Evolutionary conservation across 768 basidiomycete species (phyloP), one percentile per base, ranked within the genome.

Genomic region (Dioszegia aurantiaca): DNA sequence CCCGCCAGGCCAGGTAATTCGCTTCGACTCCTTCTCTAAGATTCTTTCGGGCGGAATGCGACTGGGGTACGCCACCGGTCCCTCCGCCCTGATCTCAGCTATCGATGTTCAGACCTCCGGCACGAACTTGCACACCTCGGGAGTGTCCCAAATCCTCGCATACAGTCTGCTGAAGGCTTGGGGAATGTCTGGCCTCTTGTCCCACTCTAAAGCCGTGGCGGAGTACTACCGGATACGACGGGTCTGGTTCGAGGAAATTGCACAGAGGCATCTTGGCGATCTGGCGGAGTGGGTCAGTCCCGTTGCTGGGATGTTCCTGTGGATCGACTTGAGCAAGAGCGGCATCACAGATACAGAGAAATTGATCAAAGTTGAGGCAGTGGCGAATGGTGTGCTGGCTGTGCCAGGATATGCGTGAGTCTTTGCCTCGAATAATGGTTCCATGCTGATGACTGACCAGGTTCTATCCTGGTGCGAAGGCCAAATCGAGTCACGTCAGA

Each of bases 1-100:
- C 1, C 82, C 85, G 64, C 81, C 83, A 23, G 92, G 92, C 2
- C 83, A 86, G 12, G 90, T 94, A 37, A 66, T 94, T 19, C 84
- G 92, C 39, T 90, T 94, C 73, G 92, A 95, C 72, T 90, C 88
- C 70, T 80, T 94, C 54, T 90, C 87, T 55, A 95, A 95, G 79
- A 80, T 93, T 41, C 80, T 79, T 17, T 73, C 73, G 41, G 77
- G 75, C 19, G 78, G 79, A 58, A 56, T 74, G 64, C 59, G 72
- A 27, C 46, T 73, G 28, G 91, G 90, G 8, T 91, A 88, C 70
- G 84, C 83, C 2, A 84, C 86, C 8, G 90, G 88, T 8, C 90
- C 92, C 17, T 81, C 80, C 45, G 75, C 80, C 10, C 78, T 95
- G 33, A 70, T 89, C 17, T 79, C 83, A 47, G 83, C 83, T 1